Percentiles rank a stretch among this genome's conserved stretches.
Conservation (phyloP, 768 basidiomycete species). For the Suillus clintonianus region DNA sequence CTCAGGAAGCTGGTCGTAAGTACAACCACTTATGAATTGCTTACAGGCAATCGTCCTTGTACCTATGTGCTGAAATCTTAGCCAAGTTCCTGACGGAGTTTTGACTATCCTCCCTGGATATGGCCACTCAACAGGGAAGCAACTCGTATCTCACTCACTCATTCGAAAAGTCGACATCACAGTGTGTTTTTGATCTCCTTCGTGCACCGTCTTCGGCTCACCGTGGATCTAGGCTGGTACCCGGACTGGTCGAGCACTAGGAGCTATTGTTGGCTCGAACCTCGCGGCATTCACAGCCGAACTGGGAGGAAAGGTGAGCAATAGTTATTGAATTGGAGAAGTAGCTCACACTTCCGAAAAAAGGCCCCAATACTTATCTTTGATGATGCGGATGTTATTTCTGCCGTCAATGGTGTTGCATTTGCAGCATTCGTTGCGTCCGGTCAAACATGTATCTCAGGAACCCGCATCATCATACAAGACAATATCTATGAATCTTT, state of each 20-base stretch:
- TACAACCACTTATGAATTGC: constrained; percentile 1
- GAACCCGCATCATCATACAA: constrained; percentile 80
- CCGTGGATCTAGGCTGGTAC: constrained; percentile 64
- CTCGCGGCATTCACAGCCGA: constrained; percentile 80
- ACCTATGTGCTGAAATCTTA: neutral
- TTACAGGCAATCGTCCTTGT: neutral
- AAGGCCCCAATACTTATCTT: constrained; percentile 84
- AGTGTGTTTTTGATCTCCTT: constrained; percentile 39
- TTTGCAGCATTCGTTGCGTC: constrained; percentile 87
- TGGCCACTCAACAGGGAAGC: constrained; percentile 63
- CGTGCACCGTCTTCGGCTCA: neutral
- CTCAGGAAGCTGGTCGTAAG: constrained; percentile 66
- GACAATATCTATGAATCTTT: constrained; percentile 69
- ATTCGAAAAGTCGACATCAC: constrained; percentile 86
- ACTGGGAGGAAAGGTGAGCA: constrained; percentile 75
- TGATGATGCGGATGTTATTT: constrained; percentile 68
- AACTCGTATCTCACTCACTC: constrained; percentile 63
- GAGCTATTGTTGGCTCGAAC: constrained; percentile 73
- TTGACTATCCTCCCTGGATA: constrained; percentile 75
- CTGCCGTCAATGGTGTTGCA: constrained; percentile 81
- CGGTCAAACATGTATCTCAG: constrained; percentile 91
- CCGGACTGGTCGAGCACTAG: constrained; percentile 71
- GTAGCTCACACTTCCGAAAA: constrained; percentile 5
- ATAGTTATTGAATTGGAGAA: neutral
- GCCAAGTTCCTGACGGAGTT: constrained; percentile 73